A percentile compares a stretch with the other conserved stretches of the same genome.
phyloP scores from a whole-genome alignment of 2,329 filamentous ascomycete species.

The Sporothrix pseudoabietina region DNA sequence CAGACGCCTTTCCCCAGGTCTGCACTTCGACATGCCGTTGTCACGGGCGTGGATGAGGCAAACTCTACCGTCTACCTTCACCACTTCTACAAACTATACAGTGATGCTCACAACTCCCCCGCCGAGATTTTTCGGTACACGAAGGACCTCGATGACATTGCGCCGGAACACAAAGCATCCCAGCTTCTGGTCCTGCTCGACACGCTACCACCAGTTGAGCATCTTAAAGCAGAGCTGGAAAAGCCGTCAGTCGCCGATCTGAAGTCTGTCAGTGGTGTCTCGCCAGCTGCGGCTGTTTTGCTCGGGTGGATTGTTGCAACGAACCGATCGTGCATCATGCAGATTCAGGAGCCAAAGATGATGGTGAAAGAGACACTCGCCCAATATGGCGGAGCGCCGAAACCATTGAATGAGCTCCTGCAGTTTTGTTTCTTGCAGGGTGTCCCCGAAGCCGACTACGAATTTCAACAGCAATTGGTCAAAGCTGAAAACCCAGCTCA shows the following conservation, averaged over 20 bases:
- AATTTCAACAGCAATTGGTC: conserved; percentile 67
- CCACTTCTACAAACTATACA: neutral
- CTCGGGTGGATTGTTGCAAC: conserved; percentile 89
- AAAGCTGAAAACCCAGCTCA: conserved; percentile 43
- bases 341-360: conserved; percentile 57
- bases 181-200: conserved; percentile 58
- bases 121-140: conserved; percentile 16
- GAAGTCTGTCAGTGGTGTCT: conserved; percentile 55
- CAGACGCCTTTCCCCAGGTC: neutral
- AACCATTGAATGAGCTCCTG: conserved; percentile 55
- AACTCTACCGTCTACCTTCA: conserved; percentile 36
- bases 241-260: conserved; percentile 46
- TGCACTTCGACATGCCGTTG: neutral
- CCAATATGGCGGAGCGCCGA: neutral
- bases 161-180: conserved; percentile 48
- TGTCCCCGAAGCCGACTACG: conserved; percentile 80
- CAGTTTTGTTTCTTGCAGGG: conserved; percentile 90
- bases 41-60: neutral
- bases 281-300: conserved; percentile 66
- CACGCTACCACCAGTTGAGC: conserved; percentile 61
- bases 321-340: conserved; percentile 82
- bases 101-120: too few species aligned
- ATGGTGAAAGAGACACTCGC: neutral
- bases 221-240: conserved; percentile 58
- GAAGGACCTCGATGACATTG: conserved; percentile 60